Evolutionary conservation across 202 grass and related monocot genomes (phyloP).

Genomic region (Carex sylvatica): DNA sequence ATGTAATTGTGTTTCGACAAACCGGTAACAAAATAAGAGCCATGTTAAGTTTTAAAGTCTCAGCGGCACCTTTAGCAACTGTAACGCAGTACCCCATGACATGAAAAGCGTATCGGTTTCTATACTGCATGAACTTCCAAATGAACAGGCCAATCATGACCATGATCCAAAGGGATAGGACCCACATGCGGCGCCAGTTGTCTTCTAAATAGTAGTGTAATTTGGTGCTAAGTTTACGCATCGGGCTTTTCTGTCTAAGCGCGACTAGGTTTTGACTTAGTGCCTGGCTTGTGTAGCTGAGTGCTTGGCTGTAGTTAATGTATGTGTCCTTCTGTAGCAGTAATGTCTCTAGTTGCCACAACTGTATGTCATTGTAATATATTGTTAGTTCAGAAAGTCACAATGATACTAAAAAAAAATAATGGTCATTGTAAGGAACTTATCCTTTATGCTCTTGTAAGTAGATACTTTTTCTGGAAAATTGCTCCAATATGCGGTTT

Average conservation of each 20-base stretch:
- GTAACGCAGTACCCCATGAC: slow-evolving; percentile 97
- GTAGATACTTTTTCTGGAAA: not conserved
- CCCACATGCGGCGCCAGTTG: slow-evolving; percentile 89
- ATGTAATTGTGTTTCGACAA: slow-evolving; percentile 93
- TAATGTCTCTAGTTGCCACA: slow-evolving; percentile 97
- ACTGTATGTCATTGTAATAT: slow-evolving; percentile 34
- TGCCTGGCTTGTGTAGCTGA: slow-evolving; percentile 84
- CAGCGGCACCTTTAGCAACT: slow-evolving; percentile 77
- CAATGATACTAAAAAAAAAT: not conserved
- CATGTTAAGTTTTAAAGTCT: slow-evolving; percentile 98
- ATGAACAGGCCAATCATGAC: slow-evolving; percentile 73
- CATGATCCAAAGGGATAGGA: slow-evolving; percentile 74
- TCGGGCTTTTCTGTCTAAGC: slow-evolving; percentile 53
- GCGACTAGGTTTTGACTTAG: slow-evolving; percentile 80
- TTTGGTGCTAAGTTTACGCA: slow-evolving; percentile 66
- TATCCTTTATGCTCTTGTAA: not conserved
- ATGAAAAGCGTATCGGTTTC: slow-evolving; percentile 57
- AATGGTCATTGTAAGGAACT: not conserved
- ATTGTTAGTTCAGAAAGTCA: not conserved
- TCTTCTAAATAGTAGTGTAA: slow-evolving; percentile 80
- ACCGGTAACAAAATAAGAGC: slow-evolving; percentile 88
- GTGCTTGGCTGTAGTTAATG: slow-evolving; percentile 81
- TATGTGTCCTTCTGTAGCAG: slow-evolving; percentile 96
- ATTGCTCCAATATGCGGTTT: too few relatives aligned
- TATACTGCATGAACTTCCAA: slow-evolving; percentile 95